A percentile compares a stretch with the other conserved stretches of the same genome.
phyloP scores from a whole-genome alignment of 2,329 filamentous ascomycete genomes.

The Rhinocladiella mackenziei region DNA sequence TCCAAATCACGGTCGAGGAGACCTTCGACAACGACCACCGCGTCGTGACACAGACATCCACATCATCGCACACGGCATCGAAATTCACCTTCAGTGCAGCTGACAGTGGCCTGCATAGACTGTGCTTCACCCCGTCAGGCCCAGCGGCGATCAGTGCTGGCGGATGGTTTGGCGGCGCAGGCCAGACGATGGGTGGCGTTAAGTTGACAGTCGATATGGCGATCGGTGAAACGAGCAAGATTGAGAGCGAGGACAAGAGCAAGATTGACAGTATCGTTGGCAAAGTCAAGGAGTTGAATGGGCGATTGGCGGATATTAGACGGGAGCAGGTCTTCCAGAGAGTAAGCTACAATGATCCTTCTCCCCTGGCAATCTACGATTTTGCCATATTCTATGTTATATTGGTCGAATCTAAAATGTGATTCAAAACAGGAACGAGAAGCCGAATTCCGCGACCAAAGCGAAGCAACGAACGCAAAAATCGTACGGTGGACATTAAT shows the following conservation, averaged over 20 bases:
- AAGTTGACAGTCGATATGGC: conserved; percentile 83
- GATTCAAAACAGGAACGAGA: conserved; percentile 80
- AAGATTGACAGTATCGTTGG: conserved; percentile 87
- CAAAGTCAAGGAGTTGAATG: conserved; percentile 85
- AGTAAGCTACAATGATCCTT: conserved; percentile 52
- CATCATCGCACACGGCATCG: conserved; percentile 69
- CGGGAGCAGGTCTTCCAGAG: conserved; percentile 95
- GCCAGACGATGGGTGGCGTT: conserved; percentile 70
- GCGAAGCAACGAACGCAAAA: conserved; percentile 83
- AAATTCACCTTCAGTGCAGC: conserved; percentile 94
- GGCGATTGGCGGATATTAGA: conserved; percentile 78
- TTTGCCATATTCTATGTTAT: not conserved
- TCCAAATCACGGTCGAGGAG: conserved; percentile 93
- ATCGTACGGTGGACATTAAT: conserved; percentile 93
- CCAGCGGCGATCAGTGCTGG: conserved; percentile 60
- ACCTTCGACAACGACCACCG: conserved; percentile 97
- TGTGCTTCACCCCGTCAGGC: conserved; percentile 87
- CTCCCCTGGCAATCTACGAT: not conserved
- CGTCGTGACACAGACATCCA: conserved; percentile 63
- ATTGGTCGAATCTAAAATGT: too few species aligned
- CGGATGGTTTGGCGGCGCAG: conserved; percentile 68
- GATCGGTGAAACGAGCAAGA: conserved; percentile 89
- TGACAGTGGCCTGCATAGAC: conserved; percentile 89
- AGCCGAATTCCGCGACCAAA: conserved; percentile 96
- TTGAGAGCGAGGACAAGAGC: conserved; percentile 87